Conservation (phyloP, 1,284 basidiomycete species). For the Veloporphyrellus conicus region DNA sequence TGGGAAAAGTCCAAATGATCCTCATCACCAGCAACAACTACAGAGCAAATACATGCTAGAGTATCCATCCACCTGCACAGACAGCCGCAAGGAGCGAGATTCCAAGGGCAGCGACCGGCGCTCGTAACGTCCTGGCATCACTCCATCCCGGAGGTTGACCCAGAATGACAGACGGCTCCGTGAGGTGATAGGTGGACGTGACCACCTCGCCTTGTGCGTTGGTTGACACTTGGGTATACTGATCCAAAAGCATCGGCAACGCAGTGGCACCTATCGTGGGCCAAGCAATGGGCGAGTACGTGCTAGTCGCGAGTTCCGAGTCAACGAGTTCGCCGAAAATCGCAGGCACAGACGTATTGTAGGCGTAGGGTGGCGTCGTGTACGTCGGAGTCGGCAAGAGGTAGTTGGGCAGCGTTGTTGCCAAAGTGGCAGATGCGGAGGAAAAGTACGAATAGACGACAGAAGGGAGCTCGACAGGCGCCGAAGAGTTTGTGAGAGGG, state of each 20-base stretch:
- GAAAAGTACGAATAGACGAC: conserved; percentile 55
- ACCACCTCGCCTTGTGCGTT: conserved; percentile 41
- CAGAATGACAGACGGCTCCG: conserved; percentile 40
- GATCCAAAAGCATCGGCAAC: conserved; percentile 45
- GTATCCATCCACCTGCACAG: conserved; percentile 15
- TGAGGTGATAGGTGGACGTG: conserved; percentile 44
- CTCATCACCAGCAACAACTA: neutral
- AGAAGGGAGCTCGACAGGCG: conserved; percentile 38
- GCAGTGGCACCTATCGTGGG: conserved; percentile 38
- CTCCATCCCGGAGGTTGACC: conserved; percentile 47
- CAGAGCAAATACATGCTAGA: conserved; percentile 7
- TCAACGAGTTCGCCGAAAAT: conserved; percentile 49
- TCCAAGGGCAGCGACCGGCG: conserved; percentile 11
- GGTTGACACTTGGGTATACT: conserved; percentile 46
- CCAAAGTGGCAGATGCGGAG: conserved; percentile 58
- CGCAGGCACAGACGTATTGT: conserved; percentile 64
- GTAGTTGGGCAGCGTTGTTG: conserved; percentile 74
- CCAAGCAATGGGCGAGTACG: conserved; percentile 55
- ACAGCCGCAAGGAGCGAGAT: conserved; percentile 14
- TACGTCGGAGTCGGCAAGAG: conserved; percentile 64
- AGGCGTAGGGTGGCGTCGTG: conserved; percentile 63
- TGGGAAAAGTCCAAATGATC: neutral
- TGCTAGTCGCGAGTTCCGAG: conserved; percentile 62
- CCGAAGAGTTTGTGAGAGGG: conserved; percentile 47
- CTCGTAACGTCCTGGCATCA: conserved; percentile 8